A percentile compares a stretch with the other conserved stretches of the same genome.
Evolutionary conservation across 805 yeast species (phyloP).

Genomic region (Lachancea dasiensis): DNA sequence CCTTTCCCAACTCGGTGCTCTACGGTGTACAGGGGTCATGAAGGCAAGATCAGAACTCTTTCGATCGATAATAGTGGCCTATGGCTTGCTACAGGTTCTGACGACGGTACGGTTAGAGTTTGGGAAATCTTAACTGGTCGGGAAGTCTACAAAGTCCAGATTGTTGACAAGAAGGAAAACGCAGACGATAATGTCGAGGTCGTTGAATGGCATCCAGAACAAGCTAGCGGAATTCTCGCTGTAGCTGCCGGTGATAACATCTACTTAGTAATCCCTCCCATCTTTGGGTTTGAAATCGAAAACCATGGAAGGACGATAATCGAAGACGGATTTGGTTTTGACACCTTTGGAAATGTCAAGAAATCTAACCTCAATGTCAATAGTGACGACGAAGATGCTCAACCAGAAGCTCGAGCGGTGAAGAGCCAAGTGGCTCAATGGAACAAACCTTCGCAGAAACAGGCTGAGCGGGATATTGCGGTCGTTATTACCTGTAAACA

Average conservation of each 20-base stretch:
- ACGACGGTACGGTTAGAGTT: conserved; percentile 91
- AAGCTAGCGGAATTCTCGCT: conserved; percentile 70
- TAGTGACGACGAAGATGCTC: conserved; percentile 37
- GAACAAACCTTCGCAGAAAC: conserved; percentile 66
- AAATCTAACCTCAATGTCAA: conserved; percentile 38
- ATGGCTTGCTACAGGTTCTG: conserved; percentile 97
- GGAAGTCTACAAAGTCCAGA: conserved; percentile 66
- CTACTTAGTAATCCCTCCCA: conserved; percentile 79
- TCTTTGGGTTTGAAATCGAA: conserved; percentile 83
- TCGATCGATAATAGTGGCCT: conserved; percentile 84
- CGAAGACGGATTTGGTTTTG: conserved; percentile 91
- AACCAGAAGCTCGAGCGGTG: conserved; percentile 32
- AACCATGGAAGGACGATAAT: conserved; percentile 70
- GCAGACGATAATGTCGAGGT: conserved; percentile 77
- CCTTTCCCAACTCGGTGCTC: conserved; percentile 95
- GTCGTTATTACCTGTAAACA: conserved; percentile 61
- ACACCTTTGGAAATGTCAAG: conserved; percentile 49
- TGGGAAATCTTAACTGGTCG: conserved; percentile 97
- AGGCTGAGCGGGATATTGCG: conserved; percentile 62
- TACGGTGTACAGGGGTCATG: conserved; percentile 77
- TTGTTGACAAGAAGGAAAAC: conserved; percentile 44
- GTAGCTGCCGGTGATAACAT: conserved; percentile 77
- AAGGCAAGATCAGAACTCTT: conserved; percentile 72
- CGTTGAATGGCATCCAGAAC: conserved; percentile 86
- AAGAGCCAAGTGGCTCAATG: conserved; percentile 66